These are phyloP conservation scores for Stephanodiscus triporus DNA, from an alignment of 108 stramenopile genomes.

Conservation along the genomic window DNA sequence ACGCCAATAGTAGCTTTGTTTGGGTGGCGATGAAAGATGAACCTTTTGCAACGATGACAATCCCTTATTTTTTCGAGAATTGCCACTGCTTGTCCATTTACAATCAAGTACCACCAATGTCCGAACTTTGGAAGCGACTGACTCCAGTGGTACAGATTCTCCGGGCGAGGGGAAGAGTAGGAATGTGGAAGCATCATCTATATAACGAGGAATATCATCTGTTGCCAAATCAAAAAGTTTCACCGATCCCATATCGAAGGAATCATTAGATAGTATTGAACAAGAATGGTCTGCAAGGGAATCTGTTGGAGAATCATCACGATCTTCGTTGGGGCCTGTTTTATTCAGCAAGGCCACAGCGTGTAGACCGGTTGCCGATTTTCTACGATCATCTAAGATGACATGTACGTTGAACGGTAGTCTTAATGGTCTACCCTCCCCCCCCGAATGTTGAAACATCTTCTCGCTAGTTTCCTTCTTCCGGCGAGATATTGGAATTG, in stretches of 20 bases:
- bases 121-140: conserved; percentile 49
- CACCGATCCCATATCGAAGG: conserved; percentile 16
- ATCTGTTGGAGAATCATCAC: neutral
- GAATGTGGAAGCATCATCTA: conserved; percentile 38
- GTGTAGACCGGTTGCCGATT: conserved; percentile 67
- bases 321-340: neutral
- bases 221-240: conserved; percentile 32
- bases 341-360: conserved; percentile 51
- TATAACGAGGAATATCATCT: conserved; percentile 28
- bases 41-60: conserved; percentile 59
- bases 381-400: conserved; percentile 68
- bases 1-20: conserved; percentile 73
- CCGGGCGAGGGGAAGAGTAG: conserved; percentile 64
- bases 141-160: conserved; percentile 63
- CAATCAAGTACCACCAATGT: conserved; percentile 74
- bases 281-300: neutral
- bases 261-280: neutral
- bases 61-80: conserved; percentile 23
- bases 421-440: conserved; percentile 35
- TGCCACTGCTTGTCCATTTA: conserved; percentile 62
- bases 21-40: conserved; percentile 64
- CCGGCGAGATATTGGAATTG: conserved; percentile 39
- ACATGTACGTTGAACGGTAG: conserved; percentile 72
- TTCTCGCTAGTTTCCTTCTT: neutral
- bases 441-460: neutral